Conservation (phyloP, 2,329 filamentous ascomycete genomes). For the Malbranchea cinnamomea region DNA sequence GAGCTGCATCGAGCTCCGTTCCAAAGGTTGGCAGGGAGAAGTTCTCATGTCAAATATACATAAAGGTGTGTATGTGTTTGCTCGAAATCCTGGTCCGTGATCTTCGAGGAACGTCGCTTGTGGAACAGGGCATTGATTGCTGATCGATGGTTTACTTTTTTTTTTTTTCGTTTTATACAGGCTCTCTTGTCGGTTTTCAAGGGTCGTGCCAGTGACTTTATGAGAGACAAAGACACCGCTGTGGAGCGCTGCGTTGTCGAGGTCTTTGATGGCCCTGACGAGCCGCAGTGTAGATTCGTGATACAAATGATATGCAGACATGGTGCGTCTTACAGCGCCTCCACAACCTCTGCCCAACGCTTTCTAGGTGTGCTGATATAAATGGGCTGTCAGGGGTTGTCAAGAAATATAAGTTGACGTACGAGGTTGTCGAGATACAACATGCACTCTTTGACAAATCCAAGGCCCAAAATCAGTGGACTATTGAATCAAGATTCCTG, state of each 20-base stretch:
- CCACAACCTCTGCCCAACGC: background rate
- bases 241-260: conserved; percentile 48
- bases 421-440: conserved; percentile 46
- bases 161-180: conserved; percentile 14
- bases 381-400: conserved; percentile 39
- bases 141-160: background rate
- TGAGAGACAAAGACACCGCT: conserved; percentile 43
- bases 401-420: conserved; percentile 50
- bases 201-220: conserved; percentile 37
- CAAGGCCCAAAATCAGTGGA: conserved; percentile 43
- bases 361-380: background rate
- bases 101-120: too few relatives aligned
- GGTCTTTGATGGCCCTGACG: conserved; percentile 40
- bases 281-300: conserved; percentile 45
- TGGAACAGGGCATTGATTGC: conserved; percentile 11
- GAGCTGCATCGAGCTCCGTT: conserved; percentile 7
- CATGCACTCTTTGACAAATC: conserved; percentile 48
- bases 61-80: conserved; percentile 30
- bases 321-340: conserved; percentile 21
- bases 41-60: conserved; percentile 45
- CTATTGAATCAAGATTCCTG: conserved; percentile 40
- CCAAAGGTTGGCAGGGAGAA: conserved; percentile 25
- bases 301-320: conserved; percentile 49
- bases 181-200: conserved; percentile 49
- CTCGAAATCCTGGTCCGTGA: too few relatives aligned